A percentile compares a stretch with the other conserved stretches of the same genome.
phyloP scores from a whole-genome alignment of 768 basidiomycete species.

The Mycena metata region DNA sequence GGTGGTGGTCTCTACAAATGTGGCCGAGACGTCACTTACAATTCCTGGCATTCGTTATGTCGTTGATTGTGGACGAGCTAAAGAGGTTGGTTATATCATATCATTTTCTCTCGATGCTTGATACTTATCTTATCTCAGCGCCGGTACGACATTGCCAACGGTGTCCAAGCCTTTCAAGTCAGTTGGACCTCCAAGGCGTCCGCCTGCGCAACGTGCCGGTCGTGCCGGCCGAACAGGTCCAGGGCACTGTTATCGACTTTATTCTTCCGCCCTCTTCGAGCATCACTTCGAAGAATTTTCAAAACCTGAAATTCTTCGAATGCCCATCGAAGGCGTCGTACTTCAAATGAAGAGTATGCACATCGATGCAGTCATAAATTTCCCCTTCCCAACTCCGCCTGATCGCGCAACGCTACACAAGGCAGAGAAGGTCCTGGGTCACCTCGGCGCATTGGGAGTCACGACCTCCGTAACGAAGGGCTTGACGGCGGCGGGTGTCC shows the following conservation, averaged over 20 bases:
- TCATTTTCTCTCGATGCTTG: not conserved
- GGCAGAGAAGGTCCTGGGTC: constrained; percentile 84
- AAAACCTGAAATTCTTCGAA: constrained; percentile 92
- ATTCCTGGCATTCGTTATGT: constrained; percentile 98
- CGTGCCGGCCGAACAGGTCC: constrained; percentile 98
- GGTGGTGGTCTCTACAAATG: constrained; percentile 95
- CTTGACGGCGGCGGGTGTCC: constrained; percentile 42
- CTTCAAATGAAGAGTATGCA: constrained; percentile 99
- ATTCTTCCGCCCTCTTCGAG: constrained; percentile 95
- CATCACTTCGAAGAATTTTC: constrained; percentile 91
- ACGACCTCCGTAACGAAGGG: constrained; percentile 40
- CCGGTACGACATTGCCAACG: constrained; percentile 82
- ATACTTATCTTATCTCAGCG: constrained; percentile 61
- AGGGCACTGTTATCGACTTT: constrained; percentile 97
- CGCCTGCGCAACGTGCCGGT: constrained; percentile 92
- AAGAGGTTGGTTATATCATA: constrained; percentile 72
- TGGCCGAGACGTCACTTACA: constrained; percentile 96
- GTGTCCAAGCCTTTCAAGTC: constrained; percentile 93
- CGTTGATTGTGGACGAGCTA: constrained; percentile 95
- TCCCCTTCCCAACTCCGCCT: constrained; percentile 98
- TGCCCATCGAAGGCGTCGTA: constrained; percentile 96
- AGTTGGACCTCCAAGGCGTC: constrained; percentile 97
- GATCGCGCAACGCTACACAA: constrained; percentile 80
- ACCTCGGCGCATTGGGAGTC: constrained; percentile 84
- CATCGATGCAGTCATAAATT: constrained; percentile 95